Evolutionary conservation across 768 basidiomycete species (phyloP), one percentile per base, ranked within the genome.

Genomic region (Tylopilus balloui): DNA sequence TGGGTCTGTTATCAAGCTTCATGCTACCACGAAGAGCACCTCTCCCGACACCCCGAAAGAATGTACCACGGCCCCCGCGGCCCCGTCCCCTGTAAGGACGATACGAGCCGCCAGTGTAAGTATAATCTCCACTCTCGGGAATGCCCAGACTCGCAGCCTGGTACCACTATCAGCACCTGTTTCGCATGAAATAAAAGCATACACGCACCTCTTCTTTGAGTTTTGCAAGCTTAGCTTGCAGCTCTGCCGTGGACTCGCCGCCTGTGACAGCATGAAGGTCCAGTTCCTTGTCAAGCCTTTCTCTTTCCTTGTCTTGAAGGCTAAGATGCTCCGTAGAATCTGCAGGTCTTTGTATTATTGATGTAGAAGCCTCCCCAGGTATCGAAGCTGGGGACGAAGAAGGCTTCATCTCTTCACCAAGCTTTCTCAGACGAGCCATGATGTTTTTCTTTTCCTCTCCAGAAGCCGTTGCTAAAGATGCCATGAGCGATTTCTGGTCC

Each of bases 1-100:
- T 87, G 10, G 92, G 88, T 15, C 92, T 81, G 61, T 93, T 92
- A 66, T 96, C 92, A 24, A 96, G 78, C 62, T 88, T 88, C 86
- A 95, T 87, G 59, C 83, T 91, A 10, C 75, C 72, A 35, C 85
- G 78, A 10, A 82, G 75, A 39, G 79, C 83, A 48, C 88, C 87
- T 38, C 88, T 80, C 54, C 78, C 73, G 9, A 73, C 75, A 35
- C 76, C 77, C 13, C 86, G 79, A 64, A 76, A 80, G 59, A 76
- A 84, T 13, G 78, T 71, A 39, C 89, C 67, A 0, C 74, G 73
- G 23, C 65, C 68, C 3, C 83, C 86, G 47, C 86, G 73, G 27
- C 73, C 80, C 21, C 84, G 79, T 11, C 84, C 85, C 50, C 89
- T 78, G 40, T 86, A 85, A 23, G 84, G 79, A 10, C 88, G 78